Evolutionary conservation across 805 yeast species (phyloP).

Genomic region (Cyberlindnera galapagoensis): DNA sequence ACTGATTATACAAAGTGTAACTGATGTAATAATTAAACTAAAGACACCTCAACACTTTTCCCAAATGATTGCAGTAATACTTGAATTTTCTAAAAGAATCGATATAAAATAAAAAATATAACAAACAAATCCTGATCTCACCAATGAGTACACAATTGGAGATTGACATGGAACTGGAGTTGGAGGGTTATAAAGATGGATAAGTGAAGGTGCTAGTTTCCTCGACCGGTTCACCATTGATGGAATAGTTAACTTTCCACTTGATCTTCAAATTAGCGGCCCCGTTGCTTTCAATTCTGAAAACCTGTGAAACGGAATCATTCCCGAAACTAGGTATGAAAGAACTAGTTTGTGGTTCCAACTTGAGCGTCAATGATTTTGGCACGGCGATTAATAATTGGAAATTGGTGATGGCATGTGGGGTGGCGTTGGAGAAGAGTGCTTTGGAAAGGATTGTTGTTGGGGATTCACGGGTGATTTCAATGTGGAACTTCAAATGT

Average conservation of each 20-base stretch:
- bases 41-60: too few relatives aligned
- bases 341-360: constrained; percentile 58
- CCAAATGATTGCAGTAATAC: too few relatives aligned
- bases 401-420: constrained; percentile 40
- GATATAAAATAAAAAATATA: background rate
- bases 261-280: constrained; percentile 54
- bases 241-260: constrained; percentile 60
- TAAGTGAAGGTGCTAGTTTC: constrained; percentile 51
- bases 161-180: too few relatives aligned
- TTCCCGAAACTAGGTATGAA: constrained; percentile 39
- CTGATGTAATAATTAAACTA: too few relatives aligned
- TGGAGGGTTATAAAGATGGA: too few relatives aligned
- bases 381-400: constrained; percentile 69
- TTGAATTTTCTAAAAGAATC: background rate
- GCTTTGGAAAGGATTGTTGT: constrained; percentile 38
- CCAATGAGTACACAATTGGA: too few relatives aligned
- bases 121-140: background rate
- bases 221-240: constrained; percentile 41
- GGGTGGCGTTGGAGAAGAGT: constrained; percentile 43
- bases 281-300: constrained; percentile 30
- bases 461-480: constrained; percentile 30
- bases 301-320: constrained; percentile 49
- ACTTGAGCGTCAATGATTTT: constrained; percentile 46
- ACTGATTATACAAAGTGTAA: too few relatives aligned
- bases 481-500: constrained; percentile 44